A percentile compares a stretch with the other conserved stretches of the same genome.
phyloP scores from a whole-genome alignment of 768 basidiomycete genomes.

The Sporobolomyces pararoseus region DNA sequence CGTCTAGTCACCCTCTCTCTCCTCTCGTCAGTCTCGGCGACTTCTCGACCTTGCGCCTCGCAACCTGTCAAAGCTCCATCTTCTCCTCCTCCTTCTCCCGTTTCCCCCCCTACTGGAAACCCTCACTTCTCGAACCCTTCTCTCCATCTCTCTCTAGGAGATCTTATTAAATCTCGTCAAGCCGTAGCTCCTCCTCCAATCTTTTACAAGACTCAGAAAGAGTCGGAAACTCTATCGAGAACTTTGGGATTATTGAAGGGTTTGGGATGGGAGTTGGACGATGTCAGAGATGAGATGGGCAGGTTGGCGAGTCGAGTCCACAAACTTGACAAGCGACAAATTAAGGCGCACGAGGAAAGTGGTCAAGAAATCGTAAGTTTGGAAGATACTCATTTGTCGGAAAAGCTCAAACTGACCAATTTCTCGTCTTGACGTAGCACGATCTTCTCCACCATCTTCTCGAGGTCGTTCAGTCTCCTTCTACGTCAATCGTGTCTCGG shows the following conservation, averaged over 20 bases:
- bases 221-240: background rate
- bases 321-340: background rate
- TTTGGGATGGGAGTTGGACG: background rate
- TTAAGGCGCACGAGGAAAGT: background rate
- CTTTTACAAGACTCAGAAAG: background rate
- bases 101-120: background rate
- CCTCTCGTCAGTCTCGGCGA: background rate
- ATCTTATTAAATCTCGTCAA: conserved; percentile 19
- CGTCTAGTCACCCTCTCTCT: background rate
- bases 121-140: background rate
- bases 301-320: background rate
- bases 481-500: background rate
- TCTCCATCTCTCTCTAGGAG: background rate
- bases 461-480: background rate
- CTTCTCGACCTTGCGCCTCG: background rate
- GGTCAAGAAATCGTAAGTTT: conserved; percentile 17
- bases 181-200: background rate
- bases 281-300: background rate
- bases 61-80: background rate
- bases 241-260: background rate
- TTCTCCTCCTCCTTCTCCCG: background rate
- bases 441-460: conserved; percentile 8
- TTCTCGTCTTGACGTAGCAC: conserved; percentile 2
- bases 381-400: background rate
- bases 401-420: background rate